Evolutionary conservation across 2,329 filamentous ascomycete genomes (phyloP), one percentile per base, ranked within the genome.

Genomic region (Pleomassaria siparia): DNA sequence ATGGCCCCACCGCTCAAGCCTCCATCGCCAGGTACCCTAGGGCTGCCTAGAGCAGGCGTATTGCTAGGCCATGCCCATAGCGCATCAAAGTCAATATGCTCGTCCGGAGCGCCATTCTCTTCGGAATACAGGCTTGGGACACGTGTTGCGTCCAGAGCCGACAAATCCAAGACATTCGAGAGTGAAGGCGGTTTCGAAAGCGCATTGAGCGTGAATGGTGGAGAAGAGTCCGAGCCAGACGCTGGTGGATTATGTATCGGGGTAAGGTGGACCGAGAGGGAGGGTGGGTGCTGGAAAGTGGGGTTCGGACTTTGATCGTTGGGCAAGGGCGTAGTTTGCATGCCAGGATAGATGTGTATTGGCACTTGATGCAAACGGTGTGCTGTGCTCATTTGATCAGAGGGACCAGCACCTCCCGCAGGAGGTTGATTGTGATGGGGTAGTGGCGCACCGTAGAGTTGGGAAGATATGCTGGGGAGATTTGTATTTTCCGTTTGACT

Each of bases 81-180:
- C 11, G 69, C 63, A 51, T 73, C 71, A 32, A 74, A 73, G 18
- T 74, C 71, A 43, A 74, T 71, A 16, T 70, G 63, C 40, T 73
- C 70, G 29, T 73, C 72, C 2, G 57, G 32, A 15, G 43, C 59
- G 29, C 63, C 60, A 21, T 62, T 66, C 13, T 68, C 65, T 22
- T 71, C 69, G 1, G 54, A 60, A 20, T 66, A 59, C 39, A 70
- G 43, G 24, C 59, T 66, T 1, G 67, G 69, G 7, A 67, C 63
- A 0, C 63, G 49, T 8, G 64, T 66, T 21, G 55, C 54, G 21
- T 71, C 69, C 7, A 72, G 56, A 2, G 60, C 64, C 7, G 66
- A 70, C 5, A 73, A 56, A 49, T 73, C 70, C 16, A 74, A 59
- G 46, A 72, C 60, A 8, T 65, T 63, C 2, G 63, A 67, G 10